Base-by-base conservation (phyloP, 1,284 basidiomycete species). In the Ganoderma boninense region DNA sequence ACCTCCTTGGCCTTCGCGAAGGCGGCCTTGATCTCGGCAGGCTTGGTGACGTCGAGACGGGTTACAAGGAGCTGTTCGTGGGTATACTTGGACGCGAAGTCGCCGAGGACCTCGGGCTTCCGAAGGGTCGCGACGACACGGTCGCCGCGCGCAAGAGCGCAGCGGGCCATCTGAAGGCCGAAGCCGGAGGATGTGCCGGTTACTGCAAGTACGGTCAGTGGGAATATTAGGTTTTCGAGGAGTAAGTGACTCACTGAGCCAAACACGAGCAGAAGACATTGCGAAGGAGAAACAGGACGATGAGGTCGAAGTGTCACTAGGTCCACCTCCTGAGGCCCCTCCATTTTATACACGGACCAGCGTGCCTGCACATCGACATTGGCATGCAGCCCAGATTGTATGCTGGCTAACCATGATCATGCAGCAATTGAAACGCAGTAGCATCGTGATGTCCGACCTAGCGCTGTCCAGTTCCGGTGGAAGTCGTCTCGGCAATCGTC, bases 41-140 rank as follows among this genome's bases (percentile, higher is more conserved):
- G 70, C 8, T 78, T 71, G 38, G 78, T 82, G 62, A 86, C 85
- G 74, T 87, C 85, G 38, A 86, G 71, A 63, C 79, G 75, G 65
- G 83, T 69, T 26, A 83, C 75, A 32, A 85, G 77, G 5, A 87
- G 81, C 23, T 75, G 69, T 29, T 54, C 35, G 7, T 70, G 10
- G 23, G 75, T 43, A 64, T 76, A 74, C 20, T 71, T 52, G 16
- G 70, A 42, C 35, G 68, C 64, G 40, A 81, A 78, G 32, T 73
- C 67, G 18, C 64, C 64, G 32, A 80, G 77, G 1, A 69, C 75
- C 16, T 69, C 62, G 4, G 81, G 80, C 14, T 72, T 78, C 29
- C 81, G 78, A 35, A 81, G 77, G 1, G 80, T 81, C 13, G 80
- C 79, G 61, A 80, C 76, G 43, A 74, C 79, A 59, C 77, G 77